Base-by-base conservation (phyloP, 192 early-diverging fungal genomes). In the Gigaspora rosea region DNA sequence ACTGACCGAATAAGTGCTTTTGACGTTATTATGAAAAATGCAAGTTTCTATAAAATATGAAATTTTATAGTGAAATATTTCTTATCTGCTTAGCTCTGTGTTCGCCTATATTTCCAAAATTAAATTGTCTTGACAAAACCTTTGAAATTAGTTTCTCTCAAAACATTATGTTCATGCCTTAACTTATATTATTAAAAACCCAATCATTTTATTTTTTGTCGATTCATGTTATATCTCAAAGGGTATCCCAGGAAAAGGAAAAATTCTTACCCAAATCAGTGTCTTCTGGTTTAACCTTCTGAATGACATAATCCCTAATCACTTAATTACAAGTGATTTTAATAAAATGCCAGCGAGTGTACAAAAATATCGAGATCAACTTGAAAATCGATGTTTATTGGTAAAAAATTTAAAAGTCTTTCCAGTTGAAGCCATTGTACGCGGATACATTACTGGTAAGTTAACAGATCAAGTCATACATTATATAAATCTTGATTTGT, bases 11-110 rank as follows among this genome's bases (percentile, higher is more conserved):
- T 98, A 85, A 95, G 92, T 80, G 97, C 98, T 2, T 99, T 94
- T 84, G 98, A 99, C 76, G 97, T 99, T 50, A 95, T 98, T 76
- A 97, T 99, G 97, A 94, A 94, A 78, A 96, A 95, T 72, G 96
- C 97, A 88, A 74, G 88, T 75, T 22, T 48, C 8, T 62, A 18
- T 32, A 41, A 7, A 41, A 3, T 41, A 41, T 41, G 48, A 64
- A 33, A 47, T n/a, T 71, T 41, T 71, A n/a, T 3, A 51, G 49
- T 22, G 54, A 41, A 52, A 50, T 48, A 57, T 68, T 75, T 41
- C 12, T 68, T 72, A 41, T 7, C 41, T 41, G 41, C 7, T 41
- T 41, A 41, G 3, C 41, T 7, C 41, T 41, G 7, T 6, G 41
- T 41, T 41, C 41, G 41, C 7, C 41, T 7, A 27, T 27, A 27